Evolutionary conservation across 768 basidiomycete species (phyloP).

Genomic region (Daedaleopsis sinensis): DNA sequence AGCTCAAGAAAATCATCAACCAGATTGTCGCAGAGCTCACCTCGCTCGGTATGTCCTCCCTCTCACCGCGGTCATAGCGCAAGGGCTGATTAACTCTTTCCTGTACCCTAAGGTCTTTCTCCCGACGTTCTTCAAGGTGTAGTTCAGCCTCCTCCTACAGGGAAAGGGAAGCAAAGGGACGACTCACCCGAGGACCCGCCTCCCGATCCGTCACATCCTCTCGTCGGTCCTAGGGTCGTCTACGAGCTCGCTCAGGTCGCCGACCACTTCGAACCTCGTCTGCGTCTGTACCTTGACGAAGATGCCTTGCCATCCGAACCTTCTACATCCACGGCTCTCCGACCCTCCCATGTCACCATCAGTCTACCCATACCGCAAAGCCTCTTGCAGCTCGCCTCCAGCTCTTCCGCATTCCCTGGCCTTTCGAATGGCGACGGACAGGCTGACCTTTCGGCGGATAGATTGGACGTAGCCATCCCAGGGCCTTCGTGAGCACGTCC

Average conservation of each 20-base stretch:
- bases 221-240: conserved; percentile 36
- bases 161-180: conserved; percentile 31
- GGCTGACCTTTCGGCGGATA: too few relatives aligned
- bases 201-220: not conserved
- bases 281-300: conserved; percentile 51
- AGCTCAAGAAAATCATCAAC: conserved; percentile 93
- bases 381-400: not conserved
- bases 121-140: conserved; percentile 34
- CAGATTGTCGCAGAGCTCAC: conserved; percentile 78
- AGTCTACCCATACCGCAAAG: conserved; percentile 5
- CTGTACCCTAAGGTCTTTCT: conserved; percentile 33
- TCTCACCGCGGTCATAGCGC: not conserved
- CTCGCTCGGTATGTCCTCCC: conserved; percentile 47
- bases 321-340: not conserved
- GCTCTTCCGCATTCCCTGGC: not conserved
- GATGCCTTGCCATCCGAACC: not conserved
- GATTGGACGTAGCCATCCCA: too few relatives aligned
- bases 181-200: not conserved
- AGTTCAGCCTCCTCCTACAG: conserved; percentile 15
- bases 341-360: not conserved
- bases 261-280: conserved; percentile 55
- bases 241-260: conserved; percentile 60
- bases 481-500: not conserved
- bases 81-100: too few relatives aligned
- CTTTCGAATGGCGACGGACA: too few relatives aligned